These are phyloP conservation scores for Astraeus odoratus DNA, from an alignment of 768 basidiomycete genomes.

Conservation along the genomic window DNA sequence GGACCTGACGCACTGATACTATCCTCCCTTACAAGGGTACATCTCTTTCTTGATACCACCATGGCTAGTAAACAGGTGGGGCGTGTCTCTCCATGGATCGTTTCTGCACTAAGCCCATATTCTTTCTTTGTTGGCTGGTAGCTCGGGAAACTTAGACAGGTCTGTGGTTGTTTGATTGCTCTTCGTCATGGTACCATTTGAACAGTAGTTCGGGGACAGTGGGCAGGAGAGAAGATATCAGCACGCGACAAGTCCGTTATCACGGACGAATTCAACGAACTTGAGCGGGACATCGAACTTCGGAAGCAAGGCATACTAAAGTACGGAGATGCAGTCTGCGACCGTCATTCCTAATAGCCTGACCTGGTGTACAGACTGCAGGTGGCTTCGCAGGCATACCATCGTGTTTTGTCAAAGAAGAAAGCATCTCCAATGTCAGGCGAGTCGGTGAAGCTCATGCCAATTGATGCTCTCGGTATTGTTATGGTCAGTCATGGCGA, in stretches of 20 bases:
- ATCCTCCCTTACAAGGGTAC: neutral
- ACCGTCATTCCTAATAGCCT: neutral
- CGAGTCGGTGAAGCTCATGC: slow-evolving; percentile 62
- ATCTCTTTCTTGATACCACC: slow-evolving; percentile 5
- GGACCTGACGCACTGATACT: slow-evolving; percentile 2
- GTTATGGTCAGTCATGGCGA: slow-evolving; percentile 86
- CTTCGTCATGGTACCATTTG: slow-evolving; percentile 7
- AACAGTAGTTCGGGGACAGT: slow-evolving; percentile 38
- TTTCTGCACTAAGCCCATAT: neutral
- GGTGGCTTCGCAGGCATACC: slow-evolving; percentile 64
- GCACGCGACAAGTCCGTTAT: slow-evolving; percentile 73
- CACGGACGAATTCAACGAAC: slow-evolving; percentile 71
- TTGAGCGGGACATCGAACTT: slow-evolving; percentile 81
- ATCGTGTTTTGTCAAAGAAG: slow-evolving; percentile 67
- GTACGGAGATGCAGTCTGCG: slow-evolving; percentile 39
- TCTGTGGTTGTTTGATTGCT: slow-evolving; percentile 23
- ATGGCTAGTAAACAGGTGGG: slow-evolving; percentile 68
- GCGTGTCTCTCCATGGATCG: neutral
- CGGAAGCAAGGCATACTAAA: slow-evolving; percentile 64
- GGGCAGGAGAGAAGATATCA: slow-evolving; percentile 87
- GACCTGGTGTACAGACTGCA: slow-evolving; percentile 45
- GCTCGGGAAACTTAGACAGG: slow-evolving; percentile 78
- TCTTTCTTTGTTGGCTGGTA: slow-evolving; percentile 21
- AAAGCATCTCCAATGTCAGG: slow-evolving; percentile 58
- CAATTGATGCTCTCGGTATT: slow-evolving; percentile 73